Evolutionary conservation across 352 stramenopile species (phyloP).

Genomic region (Pythium plurisporium): DNA sequence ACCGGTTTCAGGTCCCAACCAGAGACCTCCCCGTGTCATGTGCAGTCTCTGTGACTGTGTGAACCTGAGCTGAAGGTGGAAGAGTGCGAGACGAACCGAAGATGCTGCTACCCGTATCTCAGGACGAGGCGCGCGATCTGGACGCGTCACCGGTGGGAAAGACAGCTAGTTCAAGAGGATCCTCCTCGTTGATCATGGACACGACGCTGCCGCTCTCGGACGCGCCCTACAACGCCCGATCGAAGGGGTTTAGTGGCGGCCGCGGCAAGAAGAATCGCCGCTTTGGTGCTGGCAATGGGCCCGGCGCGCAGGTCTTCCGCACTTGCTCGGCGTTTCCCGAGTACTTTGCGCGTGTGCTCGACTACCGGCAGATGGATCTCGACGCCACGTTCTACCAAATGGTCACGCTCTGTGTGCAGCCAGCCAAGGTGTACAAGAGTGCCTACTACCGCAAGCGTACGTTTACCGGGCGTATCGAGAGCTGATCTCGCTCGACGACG

Average conservation of each 20-base stretch:
- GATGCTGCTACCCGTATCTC: conserved; percentile 23
- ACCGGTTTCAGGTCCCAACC: no score
- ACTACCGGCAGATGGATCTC: conserved; percentile 87
- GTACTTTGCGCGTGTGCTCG: conserved; percentile 75
- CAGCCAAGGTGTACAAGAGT: conserved; percentile 85
- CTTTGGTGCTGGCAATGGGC: conserved; percentile 7
- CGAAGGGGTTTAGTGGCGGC: neutral
- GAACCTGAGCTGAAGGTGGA: neutral
- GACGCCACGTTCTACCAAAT: conserved; percentile 88
- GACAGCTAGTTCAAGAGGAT: neutral
- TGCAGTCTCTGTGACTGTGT: conserved; percentile 1
- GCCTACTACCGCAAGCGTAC: conserved; percentile 76
- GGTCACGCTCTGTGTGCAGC: conserved; percentile 82
- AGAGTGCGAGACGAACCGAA: neutral
- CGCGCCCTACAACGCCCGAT: neutral
- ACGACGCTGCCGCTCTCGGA: conserved; percentile 6
- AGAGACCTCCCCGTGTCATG: conserved; percentile 14
- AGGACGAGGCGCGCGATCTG: conserved; percentile 17
- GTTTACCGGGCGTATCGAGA: neutral
- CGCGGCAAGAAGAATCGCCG: conserved; percentile 18
- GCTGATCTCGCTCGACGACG: neutral
- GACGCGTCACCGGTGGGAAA: neutral
- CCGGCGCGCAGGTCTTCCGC: conserved; percentile 50
- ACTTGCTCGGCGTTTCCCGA: conserved; percentile 72
- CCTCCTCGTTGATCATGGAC: conserved; percentile 3